Base-by-base conservation (phyloP, 345 rosid species). In the Ceriops zippeliana region DNA sequence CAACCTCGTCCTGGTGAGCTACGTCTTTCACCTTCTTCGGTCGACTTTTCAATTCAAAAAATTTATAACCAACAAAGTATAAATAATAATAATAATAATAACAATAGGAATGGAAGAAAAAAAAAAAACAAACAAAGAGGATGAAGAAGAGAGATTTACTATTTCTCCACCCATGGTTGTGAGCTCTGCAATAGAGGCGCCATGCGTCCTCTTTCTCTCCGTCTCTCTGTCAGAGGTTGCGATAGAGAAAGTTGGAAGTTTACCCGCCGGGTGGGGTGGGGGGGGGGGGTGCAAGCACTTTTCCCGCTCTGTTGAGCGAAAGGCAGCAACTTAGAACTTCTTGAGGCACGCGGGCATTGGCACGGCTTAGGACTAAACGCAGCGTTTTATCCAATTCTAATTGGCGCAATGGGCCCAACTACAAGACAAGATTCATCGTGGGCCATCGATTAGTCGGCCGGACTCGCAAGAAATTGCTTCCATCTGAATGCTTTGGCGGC, bases 151-250 rank as follows among this genome's bases (percentile, higher is more conserved):
- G 19, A 53, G 63, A 32, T 35, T 71, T 67, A 76, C 97, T 89
- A 93, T 93, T 93, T 93, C 81, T 89, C 98, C 38, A 91, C 97
- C 98, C 98, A 91, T 63, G 88, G 98, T 61, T 90, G 98, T 10
- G 92, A 82, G 79, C 88, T 95, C 82, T 84, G 92, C 81, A 88
- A 34, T 67, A 87, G 68, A 63, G 99, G 93, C 86, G 93, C 97
- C 97, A 93, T 93, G 67, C 24, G 68, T 66, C 59, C 66, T 16
- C 70, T 8, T 53, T 21, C 19, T 10, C 19, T 56, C 2, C 4
- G 2, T 11, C 28, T 24, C 15, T 20, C 7, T 7, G 3, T 53
- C 27, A n/a, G 4, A 7, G 5, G 59, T 1, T 8, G 59, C 5
- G 4, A 4, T 56, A 24, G 16, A 21, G 28, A 8, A 24, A 2